phyloP scores from a whole-genome alignment of 495 filamentous ascomycete species.

The Podospora fimiseda region DNA sequence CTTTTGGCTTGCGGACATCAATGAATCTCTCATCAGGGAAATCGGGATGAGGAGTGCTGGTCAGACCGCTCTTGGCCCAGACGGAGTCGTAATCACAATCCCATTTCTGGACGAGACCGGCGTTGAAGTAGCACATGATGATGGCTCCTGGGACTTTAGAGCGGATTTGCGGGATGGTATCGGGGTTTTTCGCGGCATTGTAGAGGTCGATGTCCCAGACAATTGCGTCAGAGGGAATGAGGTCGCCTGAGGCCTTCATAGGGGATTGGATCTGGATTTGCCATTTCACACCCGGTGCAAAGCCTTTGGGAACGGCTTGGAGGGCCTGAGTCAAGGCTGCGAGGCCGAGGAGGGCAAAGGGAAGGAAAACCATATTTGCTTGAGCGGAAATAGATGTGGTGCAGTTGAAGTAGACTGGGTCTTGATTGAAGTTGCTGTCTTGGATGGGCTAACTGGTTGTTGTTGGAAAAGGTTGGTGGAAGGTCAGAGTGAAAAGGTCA shows the following conservation, averaged over 20 bases:
- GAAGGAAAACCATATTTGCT: too few relatives aligned
- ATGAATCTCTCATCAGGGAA: slow-evolving; percentile 64
- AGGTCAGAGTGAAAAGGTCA: too few relatives aligned
- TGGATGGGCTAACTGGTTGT: too few relatives aligned
- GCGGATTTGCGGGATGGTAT: slow-evolving; percentile 15
- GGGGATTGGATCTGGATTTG: slow-evolving; percentile 26
- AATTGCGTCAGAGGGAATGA: slow-evolving; percentile 19
- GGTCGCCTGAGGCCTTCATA: slow-evolving; percentile 11
- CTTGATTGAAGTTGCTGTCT: too few relatives aligned
- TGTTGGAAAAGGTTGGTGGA: too few relatives aligned
- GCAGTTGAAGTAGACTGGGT: too few relatives aligned
- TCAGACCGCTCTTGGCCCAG: slow-evolving; percentile 29
- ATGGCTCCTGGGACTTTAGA: neutral
- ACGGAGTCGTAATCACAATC: slow-evolving; percentile 54
- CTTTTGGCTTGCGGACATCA: slow-evolving; percentile 47
- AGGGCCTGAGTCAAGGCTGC: neutral
- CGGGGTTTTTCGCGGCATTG: slow-evolving; percentile 8
- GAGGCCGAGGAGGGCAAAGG: neutral
- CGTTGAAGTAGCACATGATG: slow-evolving; percentile 68
- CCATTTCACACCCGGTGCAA: slow-evolving; percentile 13
- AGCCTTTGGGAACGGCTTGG: slow-evolving; percentile 1
- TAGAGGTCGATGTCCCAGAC: slow-evolving; percentile 24
- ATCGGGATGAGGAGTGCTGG: slow-evolving; percentile 48
- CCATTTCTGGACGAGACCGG: slow-evolving; percentile 50
- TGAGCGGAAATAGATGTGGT: too few relatives aligned